These are phyloP conservation scores for Podospora conica DNA, from an alignment of 495 filamentous ascomycete genomes.

Conservation along the genomic window DNA sequence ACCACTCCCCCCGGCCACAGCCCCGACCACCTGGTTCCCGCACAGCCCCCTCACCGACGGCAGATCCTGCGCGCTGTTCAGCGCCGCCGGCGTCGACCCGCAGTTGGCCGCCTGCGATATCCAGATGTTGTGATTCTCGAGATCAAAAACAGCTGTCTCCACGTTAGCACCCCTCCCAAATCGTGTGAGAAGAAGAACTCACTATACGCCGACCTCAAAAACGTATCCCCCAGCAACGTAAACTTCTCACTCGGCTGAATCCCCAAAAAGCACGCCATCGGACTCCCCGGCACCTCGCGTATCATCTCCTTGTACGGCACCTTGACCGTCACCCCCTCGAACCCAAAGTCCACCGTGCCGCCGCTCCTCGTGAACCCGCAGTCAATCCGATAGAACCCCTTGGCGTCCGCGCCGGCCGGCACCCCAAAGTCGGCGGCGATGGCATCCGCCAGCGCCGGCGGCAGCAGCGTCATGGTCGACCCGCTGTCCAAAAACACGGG, in stretches of 20 bases:
- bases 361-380: conserved; percentile 61
- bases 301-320: conserved; percentile 55
- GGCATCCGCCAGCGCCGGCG: conserved; percentile 51
- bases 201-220: conserved; percentile 82
- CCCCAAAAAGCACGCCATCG: conserved; percentile 64
- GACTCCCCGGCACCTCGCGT: conserved; percentile 41
- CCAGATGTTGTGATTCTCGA: conserved; percentile 39
- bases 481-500: conserved; percentile 84
- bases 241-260: conserved; percentile 61
- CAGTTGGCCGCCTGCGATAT: conserved; percentile 43
- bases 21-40: conserved; percentile 4
- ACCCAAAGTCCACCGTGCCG: conserved; percentile 65
- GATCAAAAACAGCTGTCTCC: conserved; percentile 42
- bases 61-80: conserved; percentile 21
- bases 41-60: conserved; percentile 18
- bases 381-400: conserved; percentile 61
- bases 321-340: conserved; percentile 60
- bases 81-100: conserved; percentile 32
- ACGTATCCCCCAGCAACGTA: conserved; percentile 81
- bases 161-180: not conserved
- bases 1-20: conserved; percentile 6
- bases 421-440: conserved; percentile 65
- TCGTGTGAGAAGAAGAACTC: conserved; percentile 10
- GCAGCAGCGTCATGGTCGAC: conserved; percentile 81
- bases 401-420: conserved; percentile 34